These are phyloP conservation scores for Chlamydomonas eustigma DNA, from an alignment of 139 green algal species.

Conservation along the genomic window DNA sequence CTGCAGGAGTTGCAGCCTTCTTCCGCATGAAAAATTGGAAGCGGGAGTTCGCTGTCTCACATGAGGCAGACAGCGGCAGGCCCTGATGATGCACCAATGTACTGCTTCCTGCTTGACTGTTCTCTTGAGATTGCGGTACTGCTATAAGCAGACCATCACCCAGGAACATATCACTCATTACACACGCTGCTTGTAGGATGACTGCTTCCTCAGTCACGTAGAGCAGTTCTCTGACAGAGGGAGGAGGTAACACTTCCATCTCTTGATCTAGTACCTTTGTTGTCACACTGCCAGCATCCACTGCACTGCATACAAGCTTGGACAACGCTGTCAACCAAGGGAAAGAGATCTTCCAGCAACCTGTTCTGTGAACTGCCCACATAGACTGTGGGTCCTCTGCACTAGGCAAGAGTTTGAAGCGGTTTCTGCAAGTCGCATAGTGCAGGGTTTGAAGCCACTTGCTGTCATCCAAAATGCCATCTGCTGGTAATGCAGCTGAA, in stretches of 20 bases:
- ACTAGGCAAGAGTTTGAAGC: not conserved
- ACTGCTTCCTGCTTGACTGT: too few species aligned
- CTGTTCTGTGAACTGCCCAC: not conserved
- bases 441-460: not conserved
- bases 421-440: not conserved
- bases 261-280: not conserved
- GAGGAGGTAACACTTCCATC: not conserved
- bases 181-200: not conserved
- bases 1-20: not conserved
- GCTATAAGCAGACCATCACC: not conserved
- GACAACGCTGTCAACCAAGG: slow-evolving; percentile 8
- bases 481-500: not conserved
- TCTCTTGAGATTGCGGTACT: not conserved
- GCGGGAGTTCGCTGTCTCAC: not conserved
- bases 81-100: not conserved
- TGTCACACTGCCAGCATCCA: not conserved
- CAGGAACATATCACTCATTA: slow-evolving; percentile 7
- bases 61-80: not conserved
- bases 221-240: not conserved
- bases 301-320: too few species aligned
- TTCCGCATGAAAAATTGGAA: not conserved
- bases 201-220: not conserved
- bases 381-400: not conserved
- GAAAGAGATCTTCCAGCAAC: slow-evolving; percentile 3
- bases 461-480: not conserved